Evolutionary conservation across 176 grass and related monocot genomes (phyloP).

Genomic region (Oryza rufipogon): DNA sequence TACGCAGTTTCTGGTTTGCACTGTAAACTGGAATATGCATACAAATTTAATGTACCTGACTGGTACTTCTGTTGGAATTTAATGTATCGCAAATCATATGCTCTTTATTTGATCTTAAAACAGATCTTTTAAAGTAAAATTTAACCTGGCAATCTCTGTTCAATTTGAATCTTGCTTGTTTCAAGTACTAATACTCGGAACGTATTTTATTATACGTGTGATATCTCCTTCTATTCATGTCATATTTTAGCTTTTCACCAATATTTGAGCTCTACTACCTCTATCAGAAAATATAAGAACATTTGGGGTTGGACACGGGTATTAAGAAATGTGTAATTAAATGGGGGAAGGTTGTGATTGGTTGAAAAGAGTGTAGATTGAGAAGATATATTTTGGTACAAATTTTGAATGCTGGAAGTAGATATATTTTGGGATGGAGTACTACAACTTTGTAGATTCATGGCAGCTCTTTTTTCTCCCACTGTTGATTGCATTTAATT

Average conservation of each 20-base stretch:
- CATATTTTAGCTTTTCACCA: neutral
- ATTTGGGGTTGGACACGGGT: too few relatives aligned
- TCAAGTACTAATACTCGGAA: neutral
- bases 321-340: too few relatives aligned
- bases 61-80: neutral
- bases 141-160: constrained; percentile 2
- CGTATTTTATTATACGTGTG: neutral
- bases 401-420: too few relatives aligned
- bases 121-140: neutral
- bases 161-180: neutral
- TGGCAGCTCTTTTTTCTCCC: neutral
- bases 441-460: neutral
- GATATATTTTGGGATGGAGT: too few relatives aligned
- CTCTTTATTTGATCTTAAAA: neutral
- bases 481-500: constrained; percentile 8
- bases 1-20: neutral
- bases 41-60: neutral
- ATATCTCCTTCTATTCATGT: constrained; percentile 2
- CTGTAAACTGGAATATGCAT: neutral
- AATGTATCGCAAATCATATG: neutral
- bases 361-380: too few relatives aligned
- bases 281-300: too few relatives aligned
- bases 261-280: neutral
- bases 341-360: too few relatives aligned
- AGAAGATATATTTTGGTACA: too few relatives aligned